Base-by-base conservation (phyloP, 1,139 yeast species). In the Debaryomyces nepalensis region DNA sequence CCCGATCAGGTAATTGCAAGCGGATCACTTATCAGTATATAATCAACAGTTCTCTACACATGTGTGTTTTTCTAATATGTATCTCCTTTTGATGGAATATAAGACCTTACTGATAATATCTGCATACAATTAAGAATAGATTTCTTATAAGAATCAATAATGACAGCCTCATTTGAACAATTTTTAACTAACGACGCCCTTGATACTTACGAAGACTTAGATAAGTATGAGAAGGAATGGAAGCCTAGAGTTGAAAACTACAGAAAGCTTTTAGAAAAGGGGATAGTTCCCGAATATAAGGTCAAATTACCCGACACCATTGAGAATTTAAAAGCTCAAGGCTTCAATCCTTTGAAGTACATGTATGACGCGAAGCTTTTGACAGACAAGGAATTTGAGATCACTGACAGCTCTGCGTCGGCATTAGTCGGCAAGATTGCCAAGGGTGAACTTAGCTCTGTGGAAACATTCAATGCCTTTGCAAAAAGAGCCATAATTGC, bases 171-270 rank as follows among this genome's bases (percentile, higher is more conserved):
- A 4, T 54, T 41, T 31, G 53, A 54, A 44, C 51, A 58, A 29
- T 66, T 68, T 48, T 61, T 71, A 38, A 61, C 63, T 33, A 62
- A 54, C 16, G 75, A 70, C 40, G 52, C 58, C 9, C 58, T 70
- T 39, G 57, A 57, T 22, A 55, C 57, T 22, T 73, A 68, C 48
- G 77, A 71, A 47, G 74, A 73, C 50, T 47, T 61, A 4, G 68
- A 58, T 37, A 67, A 63, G 44, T 73, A 47, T 51, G 51, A 54
- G 14, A 48, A 52, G 32, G 57, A 66, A 18, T 81, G 68, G 69
- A 53, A 64, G 40, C 85, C 86, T 11, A 76, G 74, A 54, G 64
- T 82, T 50, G 70, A 72, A 46, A 66, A 73, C 21, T 81, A 81
- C 53, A 66, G 73, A 45, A 59, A 68, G 24, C 73, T 66, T 10